These are phyloP conservation scores for Laguncularia racemosa DNA, from an alignment of 345 rosid species.

Conservation along the genomic window DNA sequence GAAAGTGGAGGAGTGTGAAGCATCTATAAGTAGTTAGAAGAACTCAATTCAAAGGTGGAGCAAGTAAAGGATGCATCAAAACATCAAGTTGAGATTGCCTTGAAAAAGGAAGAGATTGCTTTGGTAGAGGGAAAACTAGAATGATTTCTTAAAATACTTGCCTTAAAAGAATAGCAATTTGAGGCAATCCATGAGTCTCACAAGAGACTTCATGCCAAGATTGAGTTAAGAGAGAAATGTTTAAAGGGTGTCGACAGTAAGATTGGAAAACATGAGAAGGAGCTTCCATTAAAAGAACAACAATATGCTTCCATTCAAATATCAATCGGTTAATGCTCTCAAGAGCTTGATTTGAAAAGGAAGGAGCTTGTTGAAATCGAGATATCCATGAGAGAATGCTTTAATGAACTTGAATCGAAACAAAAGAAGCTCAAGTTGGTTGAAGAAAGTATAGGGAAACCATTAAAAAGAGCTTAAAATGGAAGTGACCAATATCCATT, in stretches of 20 bases:
- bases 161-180: not conserved
- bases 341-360: not conserved
- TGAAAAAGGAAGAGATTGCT: not conserved
- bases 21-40: not conserved
- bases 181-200: not conserved
- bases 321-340: not conserved
- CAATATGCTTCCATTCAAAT: conserved; percentile 3
- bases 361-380: not conserved
- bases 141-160: too few relatives aligned
- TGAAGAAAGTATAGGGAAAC: not conserved
- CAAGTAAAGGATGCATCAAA: not conserved
- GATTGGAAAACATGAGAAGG: conserved; percentile 2
- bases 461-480: conserved; percentile 6
- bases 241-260: conserved; percentile 1
- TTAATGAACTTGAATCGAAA: not conserved
- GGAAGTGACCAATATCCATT: conserved; percentile 14
- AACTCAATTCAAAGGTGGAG: not conserved
- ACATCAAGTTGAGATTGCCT: not conserved
- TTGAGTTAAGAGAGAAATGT: conserved; percentile 1
- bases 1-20: not conserved
- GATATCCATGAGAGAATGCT: not conserved
- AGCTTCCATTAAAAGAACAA: not conserved
- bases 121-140: not conserved
- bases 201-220: not conserved
- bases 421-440: not conserved